phyloP scores from a whole-genome alignment of 345 rosid genomes.

The Salix udensis region DNA sequence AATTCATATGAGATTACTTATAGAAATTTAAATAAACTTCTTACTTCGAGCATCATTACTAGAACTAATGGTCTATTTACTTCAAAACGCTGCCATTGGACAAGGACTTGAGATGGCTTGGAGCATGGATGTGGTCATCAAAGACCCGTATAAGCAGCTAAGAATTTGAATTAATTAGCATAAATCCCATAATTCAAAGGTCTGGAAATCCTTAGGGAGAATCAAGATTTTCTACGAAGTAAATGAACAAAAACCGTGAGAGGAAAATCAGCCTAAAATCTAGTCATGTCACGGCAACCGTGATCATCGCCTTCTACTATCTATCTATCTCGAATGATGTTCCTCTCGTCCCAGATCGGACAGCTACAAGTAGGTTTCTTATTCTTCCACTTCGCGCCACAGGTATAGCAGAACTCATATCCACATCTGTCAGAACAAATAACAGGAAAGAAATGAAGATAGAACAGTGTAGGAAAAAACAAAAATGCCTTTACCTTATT shows the following conservation, averaged over 20 bases:
- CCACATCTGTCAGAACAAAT: conserved; percentile 42
- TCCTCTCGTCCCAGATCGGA: conserved; percentile 47
- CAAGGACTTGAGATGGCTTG: background rate
- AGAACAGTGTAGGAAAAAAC: background rate
- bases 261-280: background rate
- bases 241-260: background rate
- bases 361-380: conserved; percentile 49
- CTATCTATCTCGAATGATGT: conserved; percentile 4
- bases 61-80: too few relatives aligned
- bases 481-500: background rate
- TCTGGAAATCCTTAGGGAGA: background rate
- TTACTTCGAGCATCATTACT: too few relatives aligned
- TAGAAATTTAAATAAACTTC: too few relatives aligned
- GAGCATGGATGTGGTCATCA: background rate
- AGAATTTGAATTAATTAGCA: background rate
- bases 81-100: background rate
- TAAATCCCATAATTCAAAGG: too few relatives aligned
- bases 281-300: background rate
- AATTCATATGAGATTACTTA: too few relatives aligned
- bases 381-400: conserved; percentile 54
- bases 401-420: conserved; percentile 62
- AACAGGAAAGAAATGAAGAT: background rate
- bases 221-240: background rate
- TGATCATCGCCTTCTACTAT: conserved; percentile 1
- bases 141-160: background rate